A percentile compares a stretch with the other conserved stretches of the same genome.
phyloP scores from a whole-genome alignment of 176 grass and related monocot genomes.

The Lolium multiflorum region DNA sequence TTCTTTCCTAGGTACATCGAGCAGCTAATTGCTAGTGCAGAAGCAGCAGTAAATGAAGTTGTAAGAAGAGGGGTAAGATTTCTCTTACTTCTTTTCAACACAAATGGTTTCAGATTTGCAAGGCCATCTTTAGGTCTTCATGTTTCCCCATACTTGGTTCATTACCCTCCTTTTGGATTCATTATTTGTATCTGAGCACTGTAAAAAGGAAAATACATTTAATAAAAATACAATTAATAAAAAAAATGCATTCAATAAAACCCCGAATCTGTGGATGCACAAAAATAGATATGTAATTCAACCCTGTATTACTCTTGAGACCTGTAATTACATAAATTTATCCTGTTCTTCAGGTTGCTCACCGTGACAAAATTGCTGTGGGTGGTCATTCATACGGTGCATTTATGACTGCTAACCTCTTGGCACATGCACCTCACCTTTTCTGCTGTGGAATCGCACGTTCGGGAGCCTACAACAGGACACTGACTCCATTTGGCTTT shows the following conservation, averaged over 20 bases:
- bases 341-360: conserved; percentile 77
- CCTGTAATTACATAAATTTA: conserved; percentile 2
- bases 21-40: conserved; percentile 75
- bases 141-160: background rate
- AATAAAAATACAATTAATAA: background rate
- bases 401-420: conserved; percentile 99
- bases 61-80: conserved; percentile 73
- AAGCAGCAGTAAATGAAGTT: conserved; percentile 78
- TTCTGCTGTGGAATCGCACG: conserved; percentile 85
- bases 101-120: conserved; percentile 33
- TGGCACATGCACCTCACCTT: conserved; percentile 96
- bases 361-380: conserved; percentile 91
- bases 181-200: background rate
- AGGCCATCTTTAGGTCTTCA: background rate
- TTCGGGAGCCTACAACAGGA: conserved; percentile 94
- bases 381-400: conserved; percentile 98
- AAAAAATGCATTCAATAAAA: background rate
- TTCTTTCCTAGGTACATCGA: conserved; percentile 69
- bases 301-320: background rate
- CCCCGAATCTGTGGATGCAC: background rate
- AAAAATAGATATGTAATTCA: background rate
- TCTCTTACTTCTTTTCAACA: background rate
- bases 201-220: background rate
- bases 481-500: conserved; percentile 89
- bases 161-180: background rate